These are phyloP conservation scores for Tripterygium wilfordii DNA, from an alignment of 177 flowering plant species.

Conservation along the genomic window DNA sequence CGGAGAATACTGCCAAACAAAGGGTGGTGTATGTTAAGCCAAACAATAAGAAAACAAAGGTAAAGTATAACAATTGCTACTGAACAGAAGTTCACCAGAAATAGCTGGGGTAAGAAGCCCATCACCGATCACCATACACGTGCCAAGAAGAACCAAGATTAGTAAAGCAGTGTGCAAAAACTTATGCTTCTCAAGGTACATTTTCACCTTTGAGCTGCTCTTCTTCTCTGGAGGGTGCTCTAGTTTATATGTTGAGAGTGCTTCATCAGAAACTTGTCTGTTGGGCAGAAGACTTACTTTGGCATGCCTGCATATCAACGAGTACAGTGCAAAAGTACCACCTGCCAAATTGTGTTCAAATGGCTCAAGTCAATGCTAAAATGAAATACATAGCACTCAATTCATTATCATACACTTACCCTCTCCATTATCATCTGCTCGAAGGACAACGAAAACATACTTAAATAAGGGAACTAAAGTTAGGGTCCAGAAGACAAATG, in stretches of 20 bases:
- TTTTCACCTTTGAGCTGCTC: conserved; percentile 34
- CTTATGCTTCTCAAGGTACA: conserved; percentile 42
- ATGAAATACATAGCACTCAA: no score
- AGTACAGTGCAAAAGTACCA: conserved; percentile 72
- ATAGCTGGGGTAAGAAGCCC: conserved; percentile 76
- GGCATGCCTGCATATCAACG: conserved; percentile 62
- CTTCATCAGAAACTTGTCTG: conserved; percentile 46
- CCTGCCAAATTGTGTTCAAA: conserved; percentile 31
- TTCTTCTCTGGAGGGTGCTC: conserved; percentile 28
- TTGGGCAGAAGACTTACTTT: conserved; percentile 49
- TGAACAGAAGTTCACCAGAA: conserved; percentile 39
- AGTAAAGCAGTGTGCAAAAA: conserved; percentile 30
- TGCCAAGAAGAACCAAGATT: conserved; percentile 51
- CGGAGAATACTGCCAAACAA: conserved; percentile 23
- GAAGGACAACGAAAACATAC: conserved; percentile 84
- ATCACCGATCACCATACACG: conserved; percentile 66
- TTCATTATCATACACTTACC: conserved; percentile 35
- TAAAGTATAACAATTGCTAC: not conserved
- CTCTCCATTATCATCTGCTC: conserved; percentile 95
- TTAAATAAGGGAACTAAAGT: conserved; percentile 83
- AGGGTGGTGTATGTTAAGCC: not conserved
- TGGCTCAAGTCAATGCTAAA: conserved; percentile 2
- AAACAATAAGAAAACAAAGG: not conserved
- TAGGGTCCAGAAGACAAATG: conserved; percentile 92
- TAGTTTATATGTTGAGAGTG: conserved; percentile 31